Base-by-base conservation (phyloP, 768 basidiomycete species). In the Rhodosporidiobolus odoratus region DNA sequence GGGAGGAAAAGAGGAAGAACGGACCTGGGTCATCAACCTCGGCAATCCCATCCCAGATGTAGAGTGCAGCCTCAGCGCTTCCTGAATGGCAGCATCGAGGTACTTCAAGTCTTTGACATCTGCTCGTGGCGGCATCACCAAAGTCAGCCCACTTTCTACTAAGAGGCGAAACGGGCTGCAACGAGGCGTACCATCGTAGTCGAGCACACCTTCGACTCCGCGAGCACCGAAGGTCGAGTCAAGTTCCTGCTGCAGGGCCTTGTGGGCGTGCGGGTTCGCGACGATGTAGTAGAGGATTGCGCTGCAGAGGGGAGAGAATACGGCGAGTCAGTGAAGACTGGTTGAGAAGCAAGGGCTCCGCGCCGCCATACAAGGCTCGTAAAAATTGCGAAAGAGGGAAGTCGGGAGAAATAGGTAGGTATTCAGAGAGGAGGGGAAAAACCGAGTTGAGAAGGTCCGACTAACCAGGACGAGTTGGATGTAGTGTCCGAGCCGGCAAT, bases 401-500 rank as follows among this genome's bases (percentile, higher is more conserved):
- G 34, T 21, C 10, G 34, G 8, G 25, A 32, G 30, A 27, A 16
- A 45, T 19, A 34, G 23, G 7, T 3, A 47, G 19, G 40, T 34
- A 35, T 10, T 38, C 15, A 23, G 48, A 9, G 25, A 50, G 21
- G 37, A 34, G 23, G 34, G 43, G 43, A 41, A n/a, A 50, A 63
- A 3, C 6, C n/a, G n/a, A n/a, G n/a, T n/a, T n/a, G n/a, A n/a
- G n/a, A n/a, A n/a, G n/a, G n/a, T n/a, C n/a, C n/a, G n/a, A n/a
- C n/a, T n/a, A n/a, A 70, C 69, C 91, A 92, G 8, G 90, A 90
- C 25, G 91, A 92, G 81, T 95, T 96, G 56, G 92, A 92, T 0
- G 93, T 95, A 2, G 92, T 96, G 76, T 96, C 92, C 6, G 88
- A 89, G 2, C 92, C 92, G 10, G 91, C 91, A 72, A 93, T 92